phyloP scores from a whole-genome alignment of 176 grass and related monocot genomes.

The Bromus sterilis region DNA sequence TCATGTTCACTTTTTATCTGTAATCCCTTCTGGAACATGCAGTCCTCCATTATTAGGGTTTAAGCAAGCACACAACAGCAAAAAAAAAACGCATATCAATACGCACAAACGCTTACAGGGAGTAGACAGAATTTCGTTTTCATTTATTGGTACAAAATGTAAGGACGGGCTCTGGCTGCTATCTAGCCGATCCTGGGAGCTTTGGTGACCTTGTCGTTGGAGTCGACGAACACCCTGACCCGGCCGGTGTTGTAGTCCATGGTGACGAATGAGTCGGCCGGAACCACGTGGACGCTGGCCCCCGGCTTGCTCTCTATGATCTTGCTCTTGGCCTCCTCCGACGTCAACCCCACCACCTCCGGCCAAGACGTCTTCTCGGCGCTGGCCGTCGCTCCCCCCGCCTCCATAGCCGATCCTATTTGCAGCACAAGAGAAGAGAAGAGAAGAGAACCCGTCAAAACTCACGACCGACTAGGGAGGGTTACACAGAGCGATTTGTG shows the following conservation, averaged over 20 bases:
- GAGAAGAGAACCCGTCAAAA: background rate
- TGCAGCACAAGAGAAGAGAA: background rate
- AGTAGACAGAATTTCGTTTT: background rate
- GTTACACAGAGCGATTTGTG: background rate
- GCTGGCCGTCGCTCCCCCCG: background rate
- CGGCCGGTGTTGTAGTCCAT: slow-evolving; percentile 29
- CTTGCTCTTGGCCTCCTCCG: slow-evolving; percentile 39
- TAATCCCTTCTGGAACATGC: too few relatives aligned
- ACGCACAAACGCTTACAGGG: background rate
- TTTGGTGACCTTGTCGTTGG: slow-evolving; percentile 20
- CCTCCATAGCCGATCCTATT: slow-evolving; percentile 10
- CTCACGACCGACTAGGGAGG: background rate
- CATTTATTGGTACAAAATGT: background rate
- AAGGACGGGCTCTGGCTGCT: background rate
- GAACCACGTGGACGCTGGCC: slow-evolving; percentile 15
- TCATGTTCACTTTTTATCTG: too few relatives aligned
- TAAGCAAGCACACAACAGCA: too few relatives aligned
- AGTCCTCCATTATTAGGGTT: too few relatives aligned
- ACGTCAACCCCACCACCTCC: slow-evolving; percentile 34
- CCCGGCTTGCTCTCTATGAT: slow-evolving; percentile 29
- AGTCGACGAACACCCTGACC: slow-evolving; percentile 32
- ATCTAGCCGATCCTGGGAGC: slow-evolving; percentile 33
- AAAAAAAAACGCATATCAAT: background rate
- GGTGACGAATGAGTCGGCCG: slow-evolving; percentile 25
- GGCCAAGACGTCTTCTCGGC: slow-evolving; percentile 22